Evolutionary conservation across 306 rosid genomes (phyloP).

Genomic region (Begonia masoniana): DNA sequence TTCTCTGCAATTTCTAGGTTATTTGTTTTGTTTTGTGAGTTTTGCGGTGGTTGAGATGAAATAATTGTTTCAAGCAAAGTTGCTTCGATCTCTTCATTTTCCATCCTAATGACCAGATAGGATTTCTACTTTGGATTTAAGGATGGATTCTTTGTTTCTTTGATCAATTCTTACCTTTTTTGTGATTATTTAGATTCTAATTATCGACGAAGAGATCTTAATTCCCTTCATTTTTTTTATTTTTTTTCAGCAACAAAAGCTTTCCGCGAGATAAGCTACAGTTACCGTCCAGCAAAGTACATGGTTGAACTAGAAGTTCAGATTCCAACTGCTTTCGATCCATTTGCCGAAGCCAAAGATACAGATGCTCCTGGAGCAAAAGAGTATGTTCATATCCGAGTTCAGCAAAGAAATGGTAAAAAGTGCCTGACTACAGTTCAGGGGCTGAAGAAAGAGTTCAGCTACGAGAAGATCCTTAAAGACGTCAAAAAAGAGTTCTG

Average conservation of each 20-base stretch:
- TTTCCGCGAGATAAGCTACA: neutral
- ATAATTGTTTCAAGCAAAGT: no score
- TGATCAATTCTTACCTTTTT: no score
- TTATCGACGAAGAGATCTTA: no score
- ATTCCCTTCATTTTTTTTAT: no score
- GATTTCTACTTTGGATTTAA: no score
- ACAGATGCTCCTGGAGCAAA: conserved; percentile 64
- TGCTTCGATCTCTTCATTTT: no score
- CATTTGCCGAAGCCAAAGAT: conserved; percentile 61
- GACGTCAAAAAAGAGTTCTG: conserved; percentile 76
- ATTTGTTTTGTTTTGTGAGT: no score
- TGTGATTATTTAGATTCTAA: no score
- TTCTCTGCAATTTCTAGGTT: no score
- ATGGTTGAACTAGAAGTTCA: conserved; percentile 60
- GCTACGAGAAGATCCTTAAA: conserved; percentile 79
- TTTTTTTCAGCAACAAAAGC: neutral
- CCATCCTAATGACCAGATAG: no score
- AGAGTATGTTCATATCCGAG: conserved; percentile 67
- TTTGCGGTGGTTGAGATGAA: no score
- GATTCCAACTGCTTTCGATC: conserved; percentile 50
- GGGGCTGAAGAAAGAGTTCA: conserved; percentile 56
- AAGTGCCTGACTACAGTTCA: conserved; percentile 85
- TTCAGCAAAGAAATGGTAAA: conserved; percentile 82
- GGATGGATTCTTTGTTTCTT: no score
- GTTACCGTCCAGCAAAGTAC: conserved; percentile 27